Base-by-base conservation (phyloP, 2,329 filamentous ascomycete genomes). In the Lojkania enalia region DNA sequence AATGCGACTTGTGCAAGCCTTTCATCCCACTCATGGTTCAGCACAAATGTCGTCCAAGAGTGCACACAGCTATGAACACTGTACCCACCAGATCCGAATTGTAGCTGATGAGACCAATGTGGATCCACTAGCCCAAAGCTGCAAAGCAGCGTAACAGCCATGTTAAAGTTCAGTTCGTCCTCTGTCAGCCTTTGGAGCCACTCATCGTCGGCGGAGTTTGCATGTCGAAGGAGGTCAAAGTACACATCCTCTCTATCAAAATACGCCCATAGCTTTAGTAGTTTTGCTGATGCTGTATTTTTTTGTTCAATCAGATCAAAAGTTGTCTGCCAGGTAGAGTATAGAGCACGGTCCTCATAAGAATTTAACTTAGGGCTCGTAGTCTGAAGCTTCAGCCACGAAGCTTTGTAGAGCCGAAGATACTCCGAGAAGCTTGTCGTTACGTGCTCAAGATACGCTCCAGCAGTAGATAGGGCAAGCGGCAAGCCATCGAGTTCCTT, bases 181-280 rank as follows among this genome's bases (percentile, higher is more conserved):
- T 60, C 44, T 5, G 57, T 64, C 16, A 65, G 42, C 20, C 58
- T 39, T 5, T 35, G 18, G 13, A 64, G 45, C 68, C 64, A 66
- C 19, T 32, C 14, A 11, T 51, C 47, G 7, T 44, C 46, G 2
- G 48, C 20, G 18, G 14, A 35, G 21, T 37, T 20, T 14, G 45
- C 52, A 33, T 50, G 39, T 30, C 48, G 33, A n/a, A 77, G 51
- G 20, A 78, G 62, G 46, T 74, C 64, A 51, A 66, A 75, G 74
- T 70, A 78, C 5, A 78, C 49, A 52, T 76, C 71, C 19, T 70
- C 60, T 47, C 72, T 72, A 27, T 55, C 44, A 42, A 53, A 49
- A 46, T 52, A 55, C 4, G 49, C 49, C 47, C 47, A 55, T 20
- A 55, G 47, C 42, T 48, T 44, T 18, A 52, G 52, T 32, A 55